Base-by-base conservation (phyloP, 192 early-diverging fungal genomes). In the Neocallimastix lanati region DNA sequence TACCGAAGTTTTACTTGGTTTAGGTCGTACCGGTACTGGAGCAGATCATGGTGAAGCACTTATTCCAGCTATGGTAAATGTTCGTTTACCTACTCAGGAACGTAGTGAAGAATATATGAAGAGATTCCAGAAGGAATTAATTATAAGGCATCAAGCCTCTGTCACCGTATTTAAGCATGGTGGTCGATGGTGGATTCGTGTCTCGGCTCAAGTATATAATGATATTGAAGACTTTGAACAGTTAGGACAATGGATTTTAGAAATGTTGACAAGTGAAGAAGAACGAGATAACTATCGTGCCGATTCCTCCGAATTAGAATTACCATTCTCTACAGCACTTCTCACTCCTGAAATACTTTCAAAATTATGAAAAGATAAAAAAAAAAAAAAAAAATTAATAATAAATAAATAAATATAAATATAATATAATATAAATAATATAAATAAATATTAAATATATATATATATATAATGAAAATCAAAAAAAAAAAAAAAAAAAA, bases 61-160 rank as follows among this genome's bases (percentile, higher is more conserved):
- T 77, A 86, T 86, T 14, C 84, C 78, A 29, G 77, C 83, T 9
- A 92, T 92, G 91, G 86, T 88, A 58, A 92, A 91, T 79, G 83
- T 92, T 29, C 82, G 83, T 13, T 58, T 91, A 1, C 91, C 91
- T 12, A 33, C 86, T 15, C 50, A 80, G 79, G 25, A 77, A 82
- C 21, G 80, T 82, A 76, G 81, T 77, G 79, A 83, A 29, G 18
- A 27, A 28, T 77, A 77, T 18, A 76, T 84, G 29, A 67, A 28
- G 28, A 78, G 28, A 28, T 77, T 84, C 28, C 80, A 83, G 33
- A 79, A 28, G 7, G 29, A 21, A 18, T 40, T 86, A 29, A 27
- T 88, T 29, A 83, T 85, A 79, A 83, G 84, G 28, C 82, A 86
- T 76, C 84, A 88, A 29, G 79, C 85, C 13, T 84, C 81, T 25